phyloP scores from a whole-genome alignment of 1,284 basidiomycete species.

The Tremellales sp. region DNA sequence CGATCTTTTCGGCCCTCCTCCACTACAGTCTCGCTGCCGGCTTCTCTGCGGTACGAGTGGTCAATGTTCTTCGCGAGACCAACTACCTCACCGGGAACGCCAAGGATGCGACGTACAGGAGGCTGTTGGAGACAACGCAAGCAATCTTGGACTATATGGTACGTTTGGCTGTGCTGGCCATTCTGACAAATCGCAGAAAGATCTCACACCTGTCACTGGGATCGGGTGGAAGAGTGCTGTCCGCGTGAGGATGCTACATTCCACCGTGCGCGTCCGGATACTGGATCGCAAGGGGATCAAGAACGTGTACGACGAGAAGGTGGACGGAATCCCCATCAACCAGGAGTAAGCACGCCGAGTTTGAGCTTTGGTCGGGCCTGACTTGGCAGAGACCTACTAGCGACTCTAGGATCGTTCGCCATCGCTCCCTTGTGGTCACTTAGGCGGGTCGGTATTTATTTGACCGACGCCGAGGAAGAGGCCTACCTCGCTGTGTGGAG shows the following conservation, averaged over 20 bases:
- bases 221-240: constrained; percentile 24
- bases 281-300: constrained; percentile 9
- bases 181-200: constrained; percentile 12
- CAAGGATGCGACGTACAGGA: constrained; percentile 20
- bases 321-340: constrained; percentile 26
- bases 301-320: constrained; percentile 16
- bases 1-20: constrained; percentile 23
- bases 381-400: constrained; percentile 18
- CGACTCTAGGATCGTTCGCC: constrained; percentile 25
- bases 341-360: constrained; percentile 20
- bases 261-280: constrained; percentile 19
- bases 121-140: constrained; percentile 28
- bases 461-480: constrained; percentile 15
- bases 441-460: constrained; percentile 14
- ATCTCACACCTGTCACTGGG: constrained; percentile 23
- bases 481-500: constrained; percentile 23
- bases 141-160: constrained; percentile 29
- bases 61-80: constrained; percentile 23
- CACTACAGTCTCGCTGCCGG: constrained; percentile 26
- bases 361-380: too few species aligned
- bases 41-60: constrained; percentile 21
- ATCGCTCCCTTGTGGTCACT: constrained; percentile 26
- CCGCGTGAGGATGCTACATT: constrained; percentile 21
- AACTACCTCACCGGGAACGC: constrained; percentile 23
- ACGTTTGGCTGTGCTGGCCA: constrained; percentile 1